Percentiles rank a stretch among this genome's conserved stretches.
These are phyloP conservation scores for Cyclotella choctawhatcheeana DNA, from an alignment of 108 stramenopile species.

Conservation along the genomic window DNA sequence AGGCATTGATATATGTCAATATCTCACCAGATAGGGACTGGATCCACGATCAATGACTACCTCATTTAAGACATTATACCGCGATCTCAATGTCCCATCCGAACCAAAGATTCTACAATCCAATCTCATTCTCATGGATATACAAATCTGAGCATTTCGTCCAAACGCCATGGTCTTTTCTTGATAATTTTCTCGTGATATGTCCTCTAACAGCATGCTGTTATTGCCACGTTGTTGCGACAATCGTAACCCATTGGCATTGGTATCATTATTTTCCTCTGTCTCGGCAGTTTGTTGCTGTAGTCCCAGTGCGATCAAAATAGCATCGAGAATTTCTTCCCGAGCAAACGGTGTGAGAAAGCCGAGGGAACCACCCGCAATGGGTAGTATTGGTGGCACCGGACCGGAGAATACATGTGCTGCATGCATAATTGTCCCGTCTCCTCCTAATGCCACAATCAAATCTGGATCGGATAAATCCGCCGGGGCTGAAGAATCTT, in stretches of 20 bases:
- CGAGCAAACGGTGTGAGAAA: slow-evolving; percentile 91
- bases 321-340: slow-evolving; percentile 81
- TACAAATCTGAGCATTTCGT: slow-evolving; percentile 66
- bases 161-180: slow-evolving; percentile 67
- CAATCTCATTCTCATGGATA: slow-evolving; percentile 93
- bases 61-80: slow-evolving; percentile 95
- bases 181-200: slow-evolving; percentile 37
- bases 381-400: slow-evolving; percentile 85
- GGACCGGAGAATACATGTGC: slow-evolving; percentile 65
- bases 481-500: slow-evolving; percentile 20
- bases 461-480: slow-evolving; percentile 64
- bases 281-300: slow-evolving; percentile 15
- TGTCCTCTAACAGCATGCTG: slow-evolving; percentile 37
- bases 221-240: slow-evolving; percentile 31
- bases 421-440: slow-evolving; percentile 86
- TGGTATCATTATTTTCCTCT: slow-evolving; percentile 4
- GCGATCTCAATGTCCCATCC: slow-evolving; percentile 65
- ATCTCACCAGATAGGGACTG: slow-evolving; percentile 74
- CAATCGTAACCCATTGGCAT: slow-evolving; percentile 6
- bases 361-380: slow-evolving; percentile 93
- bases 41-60: slow-evolving; percentile 95
- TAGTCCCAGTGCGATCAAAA: slow-evolving; percentile 70
- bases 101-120: slow-evolving; percentile 79
- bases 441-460: slow-evolving; percentile 83
- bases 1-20: neutral